Base-by-base conservation (phyloP, 371 early-diverging fungal genomes). In the Nematocida displodere region DNA sequence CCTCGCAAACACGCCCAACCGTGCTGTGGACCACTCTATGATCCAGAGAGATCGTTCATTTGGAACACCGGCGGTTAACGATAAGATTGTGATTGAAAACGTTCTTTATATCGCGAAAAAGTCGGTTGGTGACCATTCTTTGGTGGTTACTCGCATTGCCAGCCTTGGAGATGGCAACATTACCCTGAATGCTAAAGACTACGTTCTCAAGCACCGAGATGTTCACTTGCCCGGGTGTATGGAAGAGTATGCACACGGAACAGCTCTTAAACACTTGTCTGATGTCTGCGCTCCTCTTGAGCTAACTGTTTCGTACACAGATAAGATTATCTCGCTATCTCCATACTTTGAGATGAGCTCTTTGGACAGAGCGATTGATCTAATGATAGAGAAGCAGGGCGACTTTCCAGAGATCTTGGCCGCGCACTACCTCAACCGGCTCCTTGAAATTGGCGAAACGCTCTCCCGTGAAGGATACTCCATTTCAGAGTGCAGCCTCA, bases 121-220 rank as follows among this genome's bases (percentile, higher is more conserved):
- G 29, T 17, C 31, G 34, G 47, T 67, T 1, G 50, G 53, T 17
- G 26, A 22, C 2, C 20, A 17, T 5, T 39, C 68, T 48, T 40
- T 67, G 33, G 28, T 67, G 44, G 68, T 26, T 4, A 67, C 68
- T 7, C 11, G 68, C 17, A 67, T 67, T 34, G 59, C 68, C 36
- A 55, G 59, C 26, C 5, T 67, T 2, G 68, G 59, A 1, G 59
- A 67, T 44, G 68, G 68, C 17, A 55, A 67, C 58, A 34, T 67
- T 13, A 67, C 68, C 24, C 68, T 67, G n/a, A 67, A 67, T 67
- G 68, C 68, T 0, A 22, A 33, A 2, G 68, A 67, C 55, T 67
- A 67, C 58, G 59, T 34, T 11, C 34, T 67, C 33, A 67, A 33
- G 20, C 26, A 5, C 3, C 34, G 22, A 44, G n/a, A n/a, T n/a